Percentiles rank a stretch among this genome's conserved stretches.
These are phyloP conservation scores for Marchantia polymorpha DNA, from an alignment of 225 moss, liverwort and hornwort species.

Conservation along the genomic window DNA sequence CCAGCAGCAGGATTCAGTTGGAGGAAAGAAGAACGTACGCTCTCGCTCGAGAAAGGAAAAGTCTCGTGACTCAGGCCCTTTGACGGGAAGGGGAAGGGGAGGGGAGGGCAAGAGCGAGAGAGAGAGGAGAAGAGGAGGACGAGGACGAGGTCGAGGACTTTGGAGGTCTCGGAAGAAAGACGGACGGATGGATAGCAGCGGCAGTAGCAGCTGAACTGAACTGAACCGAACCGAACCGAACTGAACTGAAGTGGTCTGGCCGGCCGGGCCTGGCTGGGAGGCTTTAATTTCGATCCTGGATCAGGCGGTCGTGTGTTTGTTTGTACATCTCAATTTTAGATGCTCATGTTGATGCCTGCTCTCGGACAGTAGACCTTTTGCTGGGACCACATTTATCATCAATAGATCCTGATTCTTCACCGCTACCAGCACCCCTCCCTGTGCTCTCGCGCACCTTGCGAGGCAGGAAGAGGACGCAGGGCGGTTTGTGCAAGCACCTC, in stretches of 20 bases:
- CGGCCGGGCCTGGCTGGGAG: no score
- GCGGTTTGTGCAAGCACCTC: background rate
- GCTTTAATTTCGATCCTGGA: conserved; percentile 1
- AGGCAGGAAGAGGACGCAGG: background rate
- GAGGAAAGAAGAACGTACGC: background rate
- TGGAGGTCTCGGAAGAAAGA: background rate
- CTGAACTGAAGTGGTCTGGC: no score
- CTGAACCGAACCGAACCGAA: no score
- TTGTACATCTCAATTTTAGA: background rate
- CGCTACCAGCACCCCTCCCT: background rate
- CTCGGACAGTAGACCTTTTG: background rate
- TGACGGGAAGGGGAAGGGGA: background rate
- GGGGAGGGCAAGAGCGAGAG: background rate
- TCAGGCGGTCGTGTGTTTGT: background rate
- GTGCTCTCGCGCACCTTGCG: background rate
- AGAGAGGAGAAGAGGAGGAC: background rate
- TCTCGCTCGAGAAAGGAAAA: background rate
- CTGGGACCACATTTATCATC: background rate
- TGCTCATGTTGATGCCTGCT: background rate
- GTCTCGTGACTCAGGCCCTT: background rate
- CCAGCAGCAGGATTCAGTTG: background rate
- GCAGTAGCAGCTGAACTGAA: background rate
- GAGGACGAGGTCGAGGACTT: background rate
- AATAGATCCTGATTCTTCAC: background rate
- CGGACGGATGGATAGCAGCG: background rate